Conservation (phyloP, 495 filamentous ascomycete species). For the Cercophora newfieldiana region DNA sequence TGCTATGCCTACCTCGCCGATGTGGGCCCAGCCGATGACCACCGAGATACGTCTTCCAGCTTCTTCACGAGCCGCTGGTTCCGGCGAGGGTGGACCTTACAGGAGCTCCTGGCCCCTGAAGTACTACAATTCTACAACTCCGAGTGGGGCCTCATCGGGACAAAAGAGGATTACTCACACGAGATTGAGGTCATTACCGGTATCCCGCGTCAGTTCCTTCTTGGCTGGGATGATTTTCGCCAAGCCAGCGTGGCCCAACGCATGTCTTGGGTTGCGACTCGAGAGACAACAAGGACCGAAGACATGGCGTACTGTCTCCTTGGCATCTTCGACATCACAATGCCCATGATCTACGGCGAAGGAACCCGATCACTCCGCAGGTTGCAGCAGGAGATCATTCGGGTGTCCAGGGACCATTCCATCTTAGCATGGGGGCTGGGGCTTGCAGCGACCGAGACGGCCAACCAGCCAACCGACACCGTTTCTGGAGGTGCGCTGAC, state of each 20-base stretch:
- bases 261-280: constrained; percentile 40
- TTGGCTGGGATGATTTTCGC: not conserved
- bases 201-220: constrained; percentile 23
- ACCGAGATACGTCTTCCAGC: not conserved
- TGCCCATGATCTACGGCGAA: constrained; percentile 44
- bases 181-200: constrained; percentile 25
- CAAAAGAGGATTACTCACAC: constrained; percentile 15
- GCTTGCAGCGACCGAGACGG: too few relatives aligned
- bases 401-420: constrained; percentile 31
- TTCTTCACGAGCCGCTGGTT: constrained; percentile 37
- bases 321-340: constrained; percentile 40
- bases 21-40: not conserved
- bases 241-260: constrained; percentile 29
- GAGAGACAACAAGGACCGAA: constrained; percentile 30
- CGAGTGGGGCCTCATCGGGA: constrained; percentile 33
- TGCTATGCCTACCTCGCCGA: constrained; percentile 40
- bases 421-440: constrained; percentile 23
- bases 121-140: constrained; percentile 34
- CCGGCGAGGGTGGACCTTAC: constrained; percentile 44
- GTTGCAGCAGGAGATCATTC: constrained; percentile 37
- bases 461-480: too few relatives aligned
- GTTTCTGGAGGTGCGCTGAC: too few relatives aligned
- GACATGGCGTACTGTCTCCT: constrained; percentile 42
- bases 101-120: constrained; percentile 41
- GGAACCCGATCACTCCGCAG: constrained; percentile 32